Percentiles rank a stretch among this genome's conserved stretches.
phyloP scores from a whole-genome alignment of 2,329 filamentous ascomycete genomes.

The Cytospora leucostoma region DNA sequence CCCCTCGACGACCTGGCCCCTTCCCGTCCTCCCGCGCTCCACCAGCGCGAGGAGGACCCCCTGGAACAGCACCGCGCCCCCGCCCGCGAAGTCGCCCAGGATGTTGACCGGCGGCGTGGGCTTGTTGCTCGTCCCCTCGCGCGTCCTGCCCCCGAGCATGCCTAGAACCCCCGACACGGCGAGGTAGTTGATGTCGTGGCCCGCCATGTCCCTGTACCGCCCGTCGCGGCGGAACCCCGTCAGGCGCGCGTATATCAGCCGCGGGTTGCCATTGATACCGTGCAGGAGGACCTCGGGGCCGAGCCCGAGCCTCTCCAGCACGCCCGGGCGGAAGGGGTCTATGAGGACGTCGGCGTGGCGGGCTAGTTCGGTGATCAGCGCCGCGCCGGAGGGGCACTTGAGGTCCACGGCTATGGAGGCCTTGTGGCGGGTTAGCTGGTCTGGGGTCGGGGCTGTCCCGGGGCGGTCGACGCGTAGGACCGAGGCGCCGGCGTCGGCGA shows the following conservation, averaged over 20 bases:
- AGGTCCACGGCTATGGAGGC: constrained; percentile 78
- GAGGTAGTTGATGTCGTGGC: constrained; percentile 96
- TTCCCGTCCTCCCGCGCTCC: constrained; percentile 51
- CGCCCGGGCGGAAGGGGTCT: constrained; percentile 89
- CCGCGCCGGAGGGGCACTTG: constrained; percentile 64
- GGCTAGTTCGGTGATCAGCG: constrained; percentile 67
- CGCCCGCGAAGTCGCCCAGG: constrained; percentile 87
- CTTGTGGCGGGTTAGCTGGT: constrained; percentile 81
- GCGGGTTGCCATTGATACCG: constrained; percentile 67
- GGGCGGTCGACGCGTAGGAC: constrained; percentile 83
- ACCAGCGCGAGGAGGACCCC: constrained; percentile 81
- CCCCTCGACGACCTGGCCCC: constrained; percentile 86
- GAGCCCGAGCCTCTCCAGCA: constrained; percentile 82
- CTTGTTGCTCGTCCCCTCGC: constrained; percentile 47
- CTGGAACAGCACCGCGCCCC: constrained; percentile 78
- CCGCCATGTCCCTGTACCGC: constrained; percentile 83
- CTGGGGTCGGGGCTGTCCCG: constrained; percentile 52
- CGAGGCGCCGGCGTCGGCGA: constrained; percentile 85
- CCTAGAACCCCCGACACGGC: constrained; percentile 79
- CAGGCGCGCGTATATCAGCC: constrained; percentile 80
- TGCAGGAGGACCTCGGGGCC: constrained; percentile 66
- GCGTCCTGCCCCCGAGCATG: constrained; percentile 66
- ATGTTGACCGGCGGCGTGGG: constrained; percentile 83
- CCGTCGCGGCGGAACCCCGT: constrained; percentile 89
- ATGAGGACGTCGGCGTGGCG: constrained; percentile 74